Evolutionary conservation across 2,329 filamentous ascomycete genomes (phyloP), one percentile per base, ranked within the genome.

Genomic region (Eutypella sp.): DNA sequence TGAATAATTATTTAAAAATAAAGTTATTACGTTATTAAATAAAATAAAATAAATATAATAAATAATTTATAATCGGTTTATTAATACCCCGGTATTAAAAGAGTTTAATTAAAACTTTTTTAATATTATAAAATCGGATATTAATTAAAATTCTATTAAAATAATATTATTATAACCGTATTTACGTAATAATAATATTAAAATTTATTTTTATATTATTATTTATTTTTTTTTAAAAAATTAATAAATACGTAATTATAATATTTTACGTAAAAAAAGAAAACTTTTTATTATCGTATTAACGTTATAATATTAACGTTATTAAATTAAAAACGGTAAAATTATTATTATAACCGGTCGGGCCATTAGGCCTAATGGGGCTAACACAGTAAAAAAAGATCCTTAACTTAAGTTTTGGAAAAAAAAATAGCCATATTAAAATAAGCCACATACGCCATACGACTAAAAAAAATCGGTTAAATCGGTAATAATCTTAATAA

Each of bases 181-280:
- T 42, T 10, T 42, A 27, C 19, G 19, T 42, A 25, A 29, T 42
- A 25, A 42, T n/a, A 29, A 29, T 27, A 18, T 11, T 31, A 7
- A 29, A 42, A 11, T 27, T 42, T 29, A 5, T 11, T 10, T 42
- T 42, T 27, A 29, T 27, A 29, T 36, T 19, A 43, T 37, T 43
- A 22, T 6, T 43, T 43, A 36, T 23, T 36, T 23, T 23, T n/a
- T n/a, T 36, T 34, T 36, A 34, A 37, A 42, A 23, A 43, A 43
- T 20, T 29, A 34, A 19, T 43, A 43, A 31, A 34, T 43, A 43
- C 19, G 18, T 18, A 24, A 10, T 31, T 42, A 42, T 24, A 42
- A 24, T 31, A n/a, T 4, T 8, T 18, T 31, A 31, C n/a, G n/a
- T n/a, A n/a, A n/a, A n/a, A n/a, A n/a, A n/a, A n/a, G n/a, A n/a